These are phyloP conservation scores for Colletotrichum chrysophilum DNA, from an alignment of 2,329 filamentous ascomycete genomes.

Conservation along the genomic window DNA sequence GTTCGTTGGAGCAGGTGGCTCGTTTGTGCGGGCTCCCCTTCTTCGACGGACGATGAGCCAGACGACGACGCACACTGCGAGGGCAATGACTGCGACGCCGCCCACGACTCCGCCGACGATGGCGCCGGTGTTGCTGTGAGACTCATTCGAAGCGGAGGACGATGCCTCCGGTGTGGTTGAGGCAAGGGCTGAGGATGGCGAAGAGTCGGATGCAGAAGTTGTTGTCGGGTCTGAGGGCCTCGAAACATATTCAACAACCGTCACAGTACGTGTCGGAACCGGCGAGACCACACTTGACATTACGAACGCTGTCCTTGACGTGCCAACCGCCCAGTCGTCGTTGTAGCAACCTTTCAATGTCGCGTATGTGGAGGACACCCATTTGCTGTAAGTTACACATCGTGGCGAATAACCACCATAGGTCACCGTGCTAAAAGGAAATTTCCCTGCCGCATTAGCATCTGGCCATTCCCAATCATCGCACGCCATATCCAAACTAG, in stretches of 20 bases:
- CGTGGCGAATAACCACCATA: background rate
- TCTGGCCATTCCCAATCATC: background rate
- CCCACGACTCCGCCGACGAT: background rate
- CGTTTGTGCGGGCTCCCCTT: background rate
- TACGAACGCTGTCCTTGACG: background rate
- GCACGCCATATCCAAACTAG: background rate
- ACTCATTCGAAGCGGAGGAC: background rate
- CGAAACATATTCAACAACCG: too few species aligned
- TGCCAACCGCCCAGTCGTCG: accelerated
- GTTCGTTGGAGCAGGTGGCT: background rate
- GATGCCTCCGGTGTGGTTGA: background rate
- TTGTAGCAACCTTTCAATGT: background rate
- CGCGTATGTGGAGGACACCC: background rate
- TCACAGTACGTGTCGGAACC: too few species aligned
- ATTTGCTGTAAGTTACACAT: background rate
- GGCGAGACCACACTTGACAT: background rate
- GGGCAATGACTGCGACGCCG: accelerated
- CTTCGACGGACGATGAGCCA: background rate
- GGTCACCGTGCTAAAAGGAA: background rate
- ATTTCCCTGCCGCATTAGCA: background rate
- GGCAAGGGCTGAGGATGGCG: background rate
- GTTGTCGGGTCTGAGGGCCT: accelerated
- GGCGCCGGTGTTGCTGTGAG: background rate
- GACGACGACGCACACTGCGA: background rate
- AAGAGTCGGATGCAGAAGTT: background rate